Evolutionary conservation across 2,329 filamentous ascomycete species (phyloP), one percentile per base, ranked within the genome.

Genomic region (Alternaria sp.): DNA sequence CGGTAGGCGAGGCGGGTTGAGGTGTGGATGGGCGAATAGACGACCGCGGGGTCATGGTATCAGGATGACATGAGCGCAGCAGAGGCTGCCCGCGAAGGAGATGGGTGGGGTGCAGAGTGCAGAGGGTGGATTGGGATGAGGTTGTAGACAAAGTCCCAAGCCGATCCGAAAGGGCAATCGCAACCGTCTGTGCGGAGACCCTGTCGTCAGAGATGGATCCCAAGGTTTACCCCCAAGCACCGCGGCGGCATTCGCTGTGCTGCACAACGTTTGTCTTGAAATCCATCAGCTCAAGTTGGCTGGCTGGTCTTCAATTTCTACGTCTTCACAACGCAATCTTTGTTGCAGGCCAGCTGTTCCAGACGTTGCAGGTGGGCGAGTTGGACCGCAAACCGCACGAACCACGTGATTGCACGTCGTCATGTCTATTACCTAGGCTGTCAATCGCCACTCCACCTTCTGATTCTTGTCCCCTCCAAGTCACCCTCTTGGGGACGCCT

Each of bases 1-100:
- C 38, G 30, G 57, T 48, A 58, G 68, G 63, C 57, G 53, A 56
- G 45, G 52, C 25, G 40, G 40, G 51, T 65, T 59, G 57, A 64
- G 57, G 59, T 61, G 60, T 63, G 66, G 69, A 61, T 66, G 67
- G 64, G 65, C 60, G 61, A 64, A 54, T 56, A 54, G 63, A 61
- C 59, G 66, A 61, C 60, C 62, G 65, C 66, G 73, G 66, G 65
- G 68, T 69, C 74, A 77, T 77, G 65, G 69, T 73, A 74, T 74
- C 71, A 76, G 66, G 69, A 75, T 64, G 70, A 72, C 75, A 78
- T 75, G 67, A 72, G 74, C 68, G 73, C 73, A 71, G 69, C 57
- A 61, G 57, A 65, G 68, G 63, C 68, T 69, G 70, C 69, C 68
- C 70, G 72, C 59, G 55, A 51, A 54, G 51, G 57, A 54, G 57